Base-by-base conservation (phyloP, 352 stramenopile genomes). In the Peronospora farinosa region DNA sequence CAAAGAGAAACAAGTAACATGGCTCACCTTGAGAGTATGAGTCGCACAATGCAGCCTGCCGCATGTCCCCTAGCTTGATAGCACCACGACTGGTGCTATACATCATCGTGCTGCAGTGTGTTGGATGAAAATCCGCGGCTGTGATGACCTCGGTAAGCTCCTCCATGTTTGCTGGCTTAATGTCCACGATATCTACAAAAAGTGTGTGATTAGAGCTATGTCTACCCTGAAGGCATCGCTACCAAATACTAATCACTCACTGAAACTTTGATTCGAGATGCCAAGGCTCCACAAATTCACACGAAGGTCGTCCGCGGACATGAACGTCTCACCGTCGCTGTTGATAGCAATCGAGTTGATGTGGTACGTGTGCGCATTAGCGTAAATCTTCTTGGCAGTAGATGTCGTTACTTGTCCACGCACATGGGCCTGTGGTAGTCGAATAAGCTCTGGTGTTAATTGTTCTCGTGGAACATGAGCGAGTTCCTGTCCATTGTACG, bases 131-230 rank as follows among this genome's bases (percentile, higher is more conserved):
- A 40, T 95, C 74, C 7, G 90, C 84, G 7, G 86, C 74, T 33
- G 95, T 98, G 60, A 98, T 98, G 21, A 98, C 95, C 57, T 98
- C 95, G 0, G 86, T 97, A 7, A 98, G 84, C 49, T 98, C 93
- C 40, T 98, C 93, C 95, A 98, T 98, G 59, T 97, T 97, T 23
- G 72, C 73, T 15, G 95, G 95, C 67, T 98, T 98, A 51, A 98
- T 96, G 64, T 98, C 95, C 13, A 98, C 82, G 51, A 98, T 96
- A 64, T 96, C 84, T 96, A 51, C 10, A 49, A 1, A 36, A 41
- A 7, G 33, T 39, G 38, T 33, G 3, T 6, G 12, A 17, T 48
- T 44, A 60, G 43, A 23, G 27, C 19, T 0, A 19, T 35, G 19
- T 9, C 6, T 9, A 40, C 1, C 28, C 40, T 4, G 11, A 50